These are phyloP conservation scores for Cladosporium sp. DNA, from an alignment of 2,329 filamentous ascomycete genomes.

Conservation along the genomic window DNA sequence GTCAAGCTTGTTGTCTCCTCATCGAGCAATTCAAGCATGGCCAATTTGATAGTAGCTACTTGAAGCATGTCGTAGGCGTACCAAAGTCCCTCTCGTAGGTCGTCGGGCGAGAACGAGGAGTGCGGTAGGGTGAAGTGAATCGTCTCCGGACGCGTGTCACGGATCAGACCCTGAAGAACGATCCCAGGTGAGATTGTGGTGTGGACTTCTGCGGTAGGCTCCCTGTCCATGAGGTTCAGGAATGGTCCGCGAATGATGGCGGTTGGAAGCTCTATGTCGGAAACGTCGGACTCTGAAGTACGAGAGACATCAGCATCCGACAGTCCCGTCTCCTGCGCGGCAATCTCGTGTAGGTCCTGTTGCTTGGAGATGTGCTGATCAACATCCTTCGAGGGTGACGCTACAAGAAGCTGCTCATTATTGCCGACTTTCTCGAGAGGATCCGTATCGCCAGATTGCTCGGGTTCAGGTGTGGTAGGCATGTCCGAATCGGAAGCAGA, in stretches of 20 bases:
- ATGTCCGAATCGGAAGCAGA: not conserved
- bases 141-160: slow-evolving; percentile 2
- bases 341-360: not conserved
- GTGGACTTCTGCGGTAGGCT: not conserved
- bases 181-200: not conserved
- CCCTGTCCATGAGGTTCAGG: not conserved
- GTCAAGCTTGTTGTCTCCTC: not conserved
- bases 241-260: not conserved
- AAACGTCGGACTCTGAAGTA: not conserved
- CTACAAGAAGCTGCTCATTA: not conserved
- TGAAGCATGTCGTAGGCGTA: slow-evolving; percentile 7
- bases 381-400: not conserved
- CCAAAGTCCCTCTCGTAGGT: not conserved
- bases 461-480: not conserved
- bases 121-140: slow-evolving; percentile 13
- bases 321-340: not conserved
- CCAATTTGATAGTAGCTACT: not conserved
- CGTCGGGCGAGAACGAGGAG: not conserved
- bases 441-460: not conserved
- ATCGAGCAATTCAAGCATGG: not conserved
- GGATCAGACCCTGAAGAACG: slow-evolving; percentile 5
- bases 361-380: not conserved
- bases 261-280: not conserved
- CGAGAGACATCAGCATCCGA: not conserved
- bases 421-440: not conserved